A percentile compares a stretch with the other conserved stretches of the same genome.
Evolutionary conservation across 2,329 filamentous ascomycete genomes (phyloP).

Genomic region (Aspergillus tubingensis): DNA sequence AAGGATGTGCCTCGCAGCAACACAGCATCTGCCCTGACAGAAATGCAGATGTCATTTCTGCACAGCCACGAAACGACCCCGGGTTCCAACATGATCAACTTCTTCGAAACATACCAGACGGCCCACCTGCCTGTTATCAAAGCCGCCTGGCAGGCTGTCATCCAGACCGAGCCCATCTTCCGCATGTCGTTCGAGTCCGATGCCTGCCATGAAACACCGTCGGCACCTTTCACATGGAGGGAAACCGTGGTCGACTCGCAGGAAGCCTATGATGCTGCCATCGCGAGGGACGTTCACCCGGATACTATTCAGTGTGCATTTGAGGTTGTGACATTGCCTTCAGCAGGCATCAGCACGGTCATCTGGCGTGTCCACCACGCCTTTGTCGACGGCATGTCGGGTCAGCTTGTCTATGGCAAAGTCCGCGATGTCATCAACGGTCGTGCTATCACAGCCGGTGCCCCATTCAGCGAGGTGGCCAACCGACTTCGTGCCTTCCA

Average conservation of each 20-base stretch:
- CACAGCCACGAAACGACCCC: conserved; percentile 8
- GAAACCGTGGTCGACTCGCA: not conserved
- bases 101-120: conserved; percentile 4
- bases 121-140: conserved; percentile 22
- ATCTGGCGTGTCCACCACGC: conserved; percentile 38
- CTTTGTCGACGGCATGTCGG: conserved; percentile 37
- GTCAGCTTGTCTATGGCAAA: conserved; percentile 23
- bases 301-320: not conserved
- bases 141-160: conserved; percentile 29
- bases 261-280: not conserved
- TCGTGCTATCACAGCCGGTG: not conserved
- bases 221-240: not conserved
- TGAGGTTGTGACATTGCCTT: not conserved
- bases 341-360: conserved; percentile 12
- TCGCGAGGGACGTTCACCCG: not conserved
- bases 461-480: conserved; percentile 7
- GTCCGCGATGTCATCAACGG: conserved; percentile 20
- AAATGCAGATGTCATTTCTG: conserved; percentile 11
- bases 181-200: conserved; percentile 12
- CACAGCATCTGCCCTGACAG: not conserved
- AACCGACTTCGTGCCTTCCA: not conserved
- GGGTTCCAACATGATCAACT: conserved; percentile 9
- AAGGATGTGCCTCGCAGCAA: not conserved
- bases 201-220: not conserved
- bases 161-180: conserved; percentile 30